Evolutionary conservation across 2,329 filamentous ascomycete species (phyloP).

Genomic region (Plenodomus lindquistii): DNA sequence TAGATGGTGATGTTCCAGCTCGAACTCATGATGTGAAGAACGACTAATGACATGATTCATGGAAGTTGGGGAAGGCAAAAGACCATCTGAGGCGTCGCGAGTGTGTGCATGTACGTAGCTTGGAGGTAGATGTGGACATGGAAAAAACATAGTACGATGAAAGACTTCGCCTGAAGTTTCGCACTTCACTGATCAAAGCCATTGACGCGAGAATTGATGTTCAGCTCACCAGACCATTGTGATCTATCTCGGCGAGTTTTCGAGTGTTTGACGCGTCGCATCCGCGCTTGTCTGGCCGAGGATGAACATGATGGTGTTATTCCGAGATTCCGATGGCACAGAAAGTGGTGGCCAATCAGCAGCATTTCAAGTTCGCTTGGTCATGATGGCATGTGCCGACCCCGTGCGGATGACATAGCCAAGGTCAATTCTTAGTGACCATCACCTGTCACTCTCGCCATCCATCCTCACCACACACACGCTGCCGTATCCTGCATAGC

Average conservation of each 20-base stretch:
- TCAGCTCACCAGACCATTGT: too few species aligned
- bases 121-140: too few species aligned
- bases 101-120: too few species aligned
- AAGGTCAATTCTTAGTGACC: conserved; percentile 16
- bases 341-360: conserved; percentile 13
- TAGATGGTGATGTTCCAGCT: conserved; percentile 8
- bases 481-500: background rate
- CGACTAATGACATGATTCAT: background rate
- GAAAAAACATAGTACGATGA: too few species aligned
- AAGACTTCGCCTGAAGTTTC: too few species aligned
- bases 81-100: too few species aligned
- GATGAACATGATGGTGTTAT: background rate
- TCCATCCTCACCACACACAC: conserved; percentile 6
- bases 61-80: background rate
- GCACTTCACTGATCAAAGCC: too few species aligned
- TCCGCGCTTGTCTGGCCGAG: too few species aligned
- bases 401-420: conserved; percentile 30
- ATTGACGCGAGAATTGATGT: too few species aligned
- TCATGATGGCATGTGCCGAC: conserved; percentile 15
- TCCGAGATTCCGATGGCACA: conserved; percentile 10
- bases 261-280: too few species aligned
- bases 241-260: too few species aligned
- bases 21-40: background rate
- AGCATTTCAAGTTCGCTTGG: conserved; percentile 15
- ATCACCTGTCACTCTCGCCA: conserved; percentile 13